Evolutionary conservation across 148 eudicot species (phyloP).

Genomic region (Rhododendron kiyosumense): DNA sequence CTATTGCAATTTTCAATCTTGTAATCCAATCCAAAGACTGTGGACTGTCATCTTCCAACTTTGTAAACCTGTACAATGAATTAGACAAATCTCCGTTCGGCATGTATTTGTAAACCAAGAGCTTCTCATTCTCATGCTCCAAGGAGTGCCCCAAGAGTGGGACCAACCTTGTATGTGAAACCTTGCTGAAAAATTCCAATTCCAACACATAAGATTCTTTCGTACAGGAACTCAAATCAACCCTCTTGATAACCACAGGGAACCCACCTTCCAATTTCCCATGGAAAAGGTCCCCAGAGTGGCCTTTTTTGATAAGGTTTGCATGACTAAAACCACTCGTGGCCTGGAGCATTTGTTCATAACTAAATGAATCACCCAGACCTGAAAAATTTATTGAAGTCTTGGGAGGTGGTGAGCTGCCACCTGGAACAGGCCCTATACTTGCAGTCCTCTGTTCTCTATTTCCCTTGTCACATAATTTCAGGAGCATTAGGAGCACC

Average conservation of each 20-base stretch:
- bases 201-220: slow-evolving; percentile 29
- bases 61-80: slow-evolving; percentile 17
- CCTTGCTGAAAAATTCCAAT: slow-evolving; percentile 28
- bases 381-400: slow-evolving; percentile 12
- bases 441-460: slow-evolving; percentile 13
- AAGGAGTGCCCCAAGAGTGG: slow-evolving; percentile 41
- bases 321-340: slow-evolving; percentile 26
- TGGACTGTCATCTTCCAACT: slow-evolving; percentile 20
- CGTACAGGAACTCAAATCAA: slow-evolving; percentile 18
- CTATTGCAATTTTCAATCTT: slow-evolving; percentile 43
- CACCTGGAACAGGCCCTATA: slow-evolving; percentile 19
- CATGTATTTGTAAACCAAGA: slow-evolving; percentile 41
- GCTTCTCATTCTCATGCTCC: slow-evolving; percentile 33
- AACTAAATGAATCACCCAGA: slow-evolving; percentile 23
- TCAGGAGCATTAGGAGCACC: slow-evolving; percentile 16
- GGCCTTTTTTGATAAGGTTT: slow-evolving; percentile 40
- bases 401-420: slow-evolving; percentile 6
- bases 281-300: slow-evolving; percentile 31
- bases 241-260: slow-evolving; percentile 33
- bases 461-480: slow-evolving; percentile 10
- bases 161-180: slow-evolving; percentile 28
- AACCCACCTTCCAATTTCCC: slow-evolving; percentile 29
- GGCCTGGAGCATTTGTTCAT: slow-evolving; percentile 31
- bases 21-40: slow-evolving; percentile 52
- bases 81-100: slow-evolving; percentile 38